Evolutionary conservation across 345 rosid genomes (phyloP), one percentile per base, ranked within the genome.

Genomic region (Eutrema japonicum): DNA sequence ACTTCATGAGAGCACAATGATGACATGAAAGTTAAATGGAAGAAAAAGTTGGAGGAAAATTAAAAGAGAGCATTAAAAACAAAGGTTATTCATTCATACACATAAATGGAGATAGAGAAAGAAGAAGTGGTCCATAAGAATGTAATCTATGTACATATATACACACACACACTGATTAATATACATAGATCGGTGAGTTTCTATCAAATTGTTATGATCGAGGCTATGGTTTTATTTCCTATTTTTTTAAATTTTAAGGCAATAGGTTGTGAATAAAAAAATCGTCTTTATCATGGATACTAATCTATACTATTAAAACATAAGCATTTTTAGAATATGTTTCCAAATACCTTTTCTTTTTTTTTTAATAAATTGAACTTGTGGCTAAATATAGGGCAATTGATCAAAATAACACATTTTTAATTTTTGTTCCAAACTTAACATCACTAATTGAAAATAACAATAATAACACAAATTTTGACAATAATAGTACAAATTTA

Each of bases 41-140:
- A 32, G 42, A 9, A 59, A 69, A 68, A 26, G 79, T 68, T 68
- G 58, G 79, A 69, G 64, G 62, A 60, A 42, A 59, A 40, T 67
- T 66, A 33, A 68, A 74, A 75, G 73, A 49, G 78, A 58, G 70
- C 70, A 76, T 46, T 76, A 52, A 76, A 61, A 75, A 74, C 30
- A 45, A 54, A 16, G 50, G 56, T 60, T 75, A 75, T 32, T 76
- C 79, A 62, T 30, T 36, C 40, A 53, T 62, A 63, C 66, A 63
- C 66, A 63, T 70, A 47, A 70, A 70, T 76, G 58, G 65, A 46
- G 75, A 63, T 18, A 55, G 32, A 47, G 53, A 66, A 29, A 45
- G 49, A 76, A 12, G 18, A 8, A 47, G 50, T 76, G 79, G 79
- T 76, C 79, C 79, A 55, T 48, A 70, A 70, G 79, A 70, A 76